Conservation (phyloP, 106 monocot genomes). For the Dendrobium nobile region DNA sequence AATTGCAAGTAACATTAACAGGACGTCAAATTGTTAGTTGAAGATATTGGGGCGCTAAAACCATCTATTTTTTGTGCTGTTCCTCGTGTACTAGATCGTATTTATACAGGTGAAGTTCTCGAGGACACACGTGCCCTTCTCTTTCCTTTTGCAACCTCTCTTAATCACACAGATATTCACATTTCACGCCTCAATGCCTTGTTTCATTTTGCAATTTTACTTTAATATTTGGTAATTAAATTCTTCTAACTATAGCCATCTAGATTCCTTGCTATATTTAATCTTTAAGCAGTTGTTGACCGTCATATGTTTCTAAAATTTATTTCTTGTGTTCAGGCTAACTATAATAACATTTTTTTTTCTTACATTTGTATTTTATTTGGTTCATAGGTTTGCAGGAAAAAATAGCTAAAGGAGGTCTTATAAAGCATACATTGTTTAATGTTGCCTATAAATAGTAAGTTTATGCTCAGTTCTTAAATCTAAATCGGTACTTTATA, state of each 20-base stretch:
- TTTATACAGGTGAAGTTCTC: conserved; percentile 59
- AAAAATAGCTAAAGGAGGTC: conserved; percentile 71
- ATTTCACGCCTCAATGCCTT: background rate
- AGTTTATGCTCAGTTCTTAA: conserved; percentile 11
- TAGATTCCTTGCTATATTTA: background rate
- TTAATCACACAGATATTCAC: background rate
- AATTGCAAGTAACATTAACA: conserved; percentile 12
- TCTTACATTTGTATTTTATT: background rate
- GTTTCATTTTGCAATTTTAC: background rate
- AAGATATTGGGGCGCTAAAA: conserved; percentile 79
- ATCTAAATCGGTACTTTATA: background rate
- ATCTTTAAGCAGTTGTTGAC: background rate
- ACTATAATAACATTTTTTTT: background rate
- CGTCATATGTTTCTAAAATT: background rate
- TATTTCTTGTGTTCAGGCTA: background rate
- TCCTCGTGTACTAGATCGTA: conserved; percentile 89
- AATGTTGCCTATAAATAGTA: conserved; percentile 66
- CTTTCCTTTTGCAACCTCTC: background rate
- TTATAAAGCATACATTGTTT: conserved; percentile 67
- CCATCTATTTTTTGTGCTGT: conserved; percentile 90
- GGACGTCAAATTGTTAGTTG: conserved; percentile 81
- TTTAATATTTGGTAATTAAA: background rate
- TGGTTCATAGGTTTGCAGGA: conserved; percentile 52
- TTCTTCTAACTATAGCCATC: background rate
- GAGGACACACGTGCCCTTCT: background rate